phyloP scores from a whole-genome alignment of 1,139 yeast species.

The Candida pseudocylindracea region DNA sequence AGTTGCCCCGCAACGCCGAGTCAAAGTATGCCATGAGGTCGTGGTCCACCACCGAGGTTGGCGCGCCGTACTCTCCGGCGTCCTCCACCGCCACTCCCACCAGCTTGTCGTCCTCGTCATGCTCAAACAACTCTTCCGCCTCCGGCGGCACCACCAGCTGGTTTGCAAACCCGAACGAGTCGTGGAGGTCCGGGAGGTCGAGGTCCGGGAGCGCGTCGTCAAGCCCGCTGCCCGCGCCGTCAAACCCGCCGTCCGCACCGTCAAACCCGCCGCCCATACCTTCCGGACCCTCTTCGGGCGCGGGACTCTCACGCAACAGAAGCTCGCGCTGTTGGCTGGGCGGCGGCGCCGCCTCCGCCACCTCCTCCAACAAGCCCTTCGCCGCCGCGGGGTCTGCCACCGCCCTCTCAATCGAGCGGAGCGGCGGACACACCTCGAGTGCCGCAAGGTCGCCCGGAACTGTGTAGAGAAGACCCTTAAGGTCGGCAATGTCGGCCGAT shows the following conservation, averaged over 20 bases:
- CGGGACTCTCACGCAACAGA: background rate
- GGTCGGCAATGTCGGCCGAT: conserved; percentile 1
- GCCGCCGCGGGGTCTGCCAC: background rate
- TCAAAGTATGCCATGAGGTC: conserved; percentile 70
- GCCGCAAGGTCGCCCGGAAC: no score
- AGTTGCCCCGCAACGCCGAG: conserved; percentile 38
- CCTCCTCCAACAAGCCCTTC: background rate
- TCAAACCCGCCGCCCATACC: no score
- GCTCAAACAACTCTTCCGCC: background rate
- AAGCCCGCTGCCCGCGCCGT: conserved; percentile 11
- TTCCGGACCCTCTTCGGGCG: no score
- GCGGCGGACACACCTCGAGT: no score
- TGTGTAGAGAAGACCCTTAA: background rate
- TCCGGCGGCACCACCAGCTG: conserved; percentile 3
- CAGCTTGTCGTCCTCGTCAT: background rate
- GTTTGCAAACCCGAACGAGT: conserved; percentile 9
- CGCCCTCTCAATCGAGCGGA: background rate
- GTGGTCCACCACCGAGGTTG: conserved; percentile 22
- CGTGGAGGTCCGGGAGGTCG: conserved; percentile 4
- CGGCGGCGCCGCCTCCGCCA: background rate
- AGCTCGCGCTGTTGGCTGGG: background rate
- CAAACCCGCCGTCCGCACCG: no score
- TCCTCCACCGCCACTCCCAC: background rate
- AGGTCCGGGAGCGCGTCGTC: conserved; percentile 3
- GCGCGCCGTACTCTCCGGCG: background rate